Evolutionary conservation across 2,329 filamentous ascomycete genomes (phyloP).

Genomic region (Beauveria sp.): DNA sequence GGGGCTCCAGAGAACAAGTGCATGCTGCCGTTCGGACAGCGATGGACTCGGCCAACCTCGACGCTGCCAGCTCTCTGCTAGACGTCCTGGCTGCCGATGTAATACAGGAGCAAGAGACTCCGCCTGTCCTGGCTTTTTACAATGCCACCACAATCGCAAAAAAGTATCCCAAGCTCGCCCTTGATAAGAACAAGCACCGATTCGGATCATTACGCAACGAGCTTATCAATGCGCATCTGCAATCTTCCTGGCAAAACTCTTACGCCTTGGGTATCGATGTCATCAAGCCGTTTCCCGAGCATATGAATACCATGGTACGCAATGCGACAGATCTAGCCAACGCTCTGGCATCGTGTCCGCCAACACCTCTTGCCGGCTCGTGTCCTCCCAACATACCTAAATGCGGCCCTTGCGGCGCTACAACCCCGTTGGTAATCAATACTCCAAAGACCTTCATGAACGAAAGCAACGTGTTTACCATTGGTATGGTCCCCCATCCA

Average conservation of each 20-base stretch:
- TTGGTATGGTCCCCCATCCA: slow-evolving; percentile 85
- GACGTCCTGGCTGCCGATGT: slow-evolving; percentile 50
- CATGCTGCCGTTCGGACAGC: slow-evolving; percentile 54
- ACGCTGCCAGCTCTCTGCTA: slow-evolving; percentile 54
- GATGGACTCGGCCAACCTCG: slow-evolving; percentile 46
- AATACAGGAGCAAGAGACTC: slow-evolving; percentile 58
- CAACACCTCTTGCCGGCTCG: slow-evolving; percentile 62
- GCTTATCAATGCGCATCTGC: slow-evolving; percentile 79
- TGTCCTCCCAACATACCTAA: slow-evolving; percentile 75
- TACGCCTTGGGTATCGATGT: slow-evolving; percentile 73
- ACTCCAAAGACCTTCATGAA: slow-evolving; percentile 65
- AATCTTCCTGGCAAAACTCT: slow-evolving; percentile 73
- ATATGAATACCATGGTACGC: slow-evolving; percentile 65
- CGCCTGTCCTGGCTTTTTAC: slow-evolving; percentile 72
- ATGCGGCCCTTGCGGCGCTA: slow-evolving; percentile 64
- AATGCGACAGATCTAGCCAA: slow-evolving; percentile 66
- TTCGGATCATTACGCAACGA: slow-evolving; percentile 56
- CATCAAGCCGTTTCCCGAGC: slow-evolving; percentile 68
- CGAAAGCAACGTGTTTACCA: slow-evolving; percentile 63
- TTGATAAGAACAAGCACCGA: slow-evolving; percentile 47
- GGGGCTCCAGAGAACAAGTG: slow-evolving; percentile 59
- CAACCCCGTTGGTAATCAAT: slow-evolving; percentile 57
- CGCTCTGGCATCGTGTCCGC: slow-evolving; percentile 67
- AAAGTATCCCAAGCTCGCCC: slow-evolving; percentile 57
- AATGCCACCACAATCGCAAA: slow-evolving; percentile 51